Base-by-base conservation (phyloP, 2,329 filamentous ascomycete genomes). In the Aspergillus sp. region DNA sequence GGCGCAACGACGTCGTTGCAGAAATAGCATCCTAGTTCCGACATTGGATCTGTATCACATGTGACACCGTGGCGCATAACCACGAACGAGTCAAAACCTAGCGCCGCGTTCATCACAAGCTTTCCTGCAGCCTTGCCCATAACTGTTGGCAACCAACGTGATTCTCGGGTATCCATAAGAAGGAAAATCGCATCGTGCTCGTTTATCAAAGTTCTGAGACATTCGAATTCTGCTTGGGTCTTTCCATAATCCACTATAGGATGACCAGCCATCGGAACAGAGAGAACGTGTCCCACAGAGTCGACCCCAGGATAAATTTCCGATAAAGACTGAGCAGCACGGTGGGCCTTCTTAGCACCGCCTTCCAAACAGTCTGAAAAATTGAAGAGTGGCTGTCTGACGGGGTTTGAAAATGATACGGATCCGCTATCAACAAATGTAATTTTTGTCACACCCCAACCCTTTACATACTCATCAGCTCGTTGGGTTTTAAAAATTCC, bases 1-100 rank as follows among this genome's bases (percentile, higher is more conserved):
- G 93, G 93, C 6, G 91, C 88, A 39, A 97, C 91, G 27, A 98
- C 91, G 64, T 98, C 93, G 59, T 95, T 97, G 70, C 93, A 98
- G 68, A 97, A 98, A 65, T 98, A 98, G 68, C 93, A 98, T 7
- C 93, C 93, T 27, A 97, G 75, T 27, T 88, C 82, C 40, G 81
- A 73, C 42, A 81, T 74, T n/a, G 70, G 75, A 8, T 78, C 73
- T 40, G 75, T 71, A 34, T 69, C 64, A 4, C 75, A 73, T 53
- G 81, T 78, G 5, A 88, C 75, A 1, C 93, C 93, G 65, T 98
- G 93, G 44, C 93, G 82, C 93, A 98, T 97, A 31, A 95, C 90
- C 2, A 98, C 90, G 58, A 88, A 98, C 0, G 90, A 93, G 67
- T 98, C 93, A 60, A 98, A 98, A 0, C 93, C 93, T 3, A 98